Evolutionary conservation across 257 asterid genomes (phyloP).

Genomic region (Mitragyna speciosa): DNA sequence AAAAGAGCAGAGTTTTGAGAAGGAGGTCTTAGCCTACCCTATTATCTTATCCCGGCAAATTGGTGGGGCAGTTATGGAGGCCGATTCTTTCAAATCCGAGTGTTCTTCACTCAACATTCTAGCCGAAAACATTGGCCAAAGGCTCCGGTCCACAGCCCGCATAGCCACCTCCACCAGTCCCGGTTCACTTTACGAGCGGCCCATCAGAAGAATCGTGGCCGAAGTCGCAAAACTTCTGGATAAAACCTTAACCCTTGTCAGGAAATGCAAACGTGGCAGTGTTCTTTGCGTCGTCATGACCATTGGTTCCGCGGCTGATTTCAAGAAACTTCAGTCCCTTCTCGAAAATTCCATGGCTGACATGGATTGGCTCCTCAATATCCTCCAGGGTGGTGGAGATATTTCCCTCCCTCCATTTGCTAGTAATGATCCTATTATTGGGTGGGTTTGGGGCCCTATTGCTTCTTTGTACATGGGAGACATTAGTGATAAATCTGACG

Average conservation of each 20-base stretch:
- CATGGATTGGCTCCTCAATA: conserved; percentile 62
- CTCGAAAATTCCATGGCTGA: conserved; percentile 73
- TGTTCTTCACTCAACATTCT: conserved; percentile 52
- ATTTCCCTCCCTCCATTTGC: conserved; percentile 79
- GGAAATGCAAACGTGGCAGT: conserved; percentile 66
- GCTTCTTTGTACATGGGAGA: conserved; percentile 67
- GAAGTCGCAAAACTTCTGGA: conserved; percentile 60
- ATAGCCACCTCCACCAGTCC: conserved; percentile 41
- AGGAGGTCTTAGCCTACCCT: conserved; percentile 16
- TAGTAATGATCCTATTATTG: conserved; percentile 75
- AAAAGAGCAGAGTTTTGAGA: conserved; percentile 19
- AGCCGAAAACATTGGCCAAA: conserved; percentile 51
- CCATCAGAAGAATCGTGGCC: conserved; percentile 58
- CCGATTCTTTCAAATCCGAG: conserved; percentile 56
- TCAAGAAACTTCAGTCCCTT: conserved; percentile 49
- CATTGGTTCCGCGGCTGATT: conserved; percentile 69
- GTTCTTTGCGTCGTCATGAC: conserved; percentile 58
- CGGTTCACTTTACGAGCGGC: conserved; percentile 63
- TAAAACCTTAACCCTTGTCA: conserved; percentile 46
- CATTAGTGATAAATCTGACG: conserved; percentile 56
- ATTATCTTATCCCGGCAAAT: conserved; percentile 19
- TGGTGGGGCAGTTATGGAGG: conserved; percentile 43
- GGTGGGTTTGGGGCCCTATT: conserved; percentile 83
- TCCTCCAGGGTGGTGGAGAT: conserved; percentile 72
- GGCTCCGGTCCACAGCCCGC: conserved; percentile 70